Evolutionary conservation across 495 filamentous ascomycete genomes (phyloP), one percentile per base, ranked within the genome.

Genomic region (Friedmanniomyces simplex): DNA sequence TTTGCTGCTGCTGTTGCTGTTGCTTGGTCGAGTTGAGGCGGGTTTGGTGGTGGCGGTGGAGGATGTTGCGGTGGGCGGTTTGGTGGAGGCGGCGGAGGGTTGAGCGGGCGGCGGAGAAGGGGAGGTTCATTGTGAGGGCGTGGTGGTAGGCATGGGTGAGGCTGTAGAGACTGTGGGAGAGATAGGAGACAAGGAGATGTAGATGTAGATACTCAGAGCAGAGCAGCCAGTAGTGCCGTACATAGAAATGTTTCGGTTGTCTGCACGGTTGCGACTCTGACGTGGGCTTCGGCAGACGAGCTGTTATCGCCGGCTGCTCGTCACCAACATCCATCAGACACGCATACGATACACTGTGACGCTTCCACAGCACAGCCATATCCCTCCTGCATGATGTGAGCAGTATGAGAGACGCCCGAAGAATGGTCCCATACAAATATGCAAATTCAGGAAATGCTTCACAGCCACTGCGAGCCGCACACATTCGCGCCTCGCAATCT

Each of bases 41-140:
- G 11, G 46, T 49, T 21, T 49, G 46, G 4, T 61, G 59, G 42
- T 62, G 60, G 24, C 41, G 42, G 32, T 34, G 50, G 52, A 54
- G 21, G 34, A 60, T 39, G 52, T 56, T 63, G 43, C 61, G 56
- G 1, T 56, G 26, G 50, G 57, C 56, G 8, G 42, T 37, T 18
- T 54, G 51, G 45, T 63, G 57, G 18, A 60, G 57, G 2, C 52
- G 46, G 32, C 37, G 57, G 39, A 57, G 5, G 25, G 45, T 52
- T 18, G 46, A 39, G 4, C 57, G 43, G 18, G 50, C 30, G 21
- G 51, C 30, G 34, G 47, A 36, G 56, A 34, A 55, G 51, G 34
- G 25, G 46, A 60, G 21, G 47, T n/a, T 59, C 57, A 60, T 63
- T 1, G 13, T 55, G 43, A 2, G 14, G 1, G 16, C n/a, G 2